phyloP scores from a whole-genome alignment of 345 rosid genomes.

The Eucalyptus globulus region DNA sequence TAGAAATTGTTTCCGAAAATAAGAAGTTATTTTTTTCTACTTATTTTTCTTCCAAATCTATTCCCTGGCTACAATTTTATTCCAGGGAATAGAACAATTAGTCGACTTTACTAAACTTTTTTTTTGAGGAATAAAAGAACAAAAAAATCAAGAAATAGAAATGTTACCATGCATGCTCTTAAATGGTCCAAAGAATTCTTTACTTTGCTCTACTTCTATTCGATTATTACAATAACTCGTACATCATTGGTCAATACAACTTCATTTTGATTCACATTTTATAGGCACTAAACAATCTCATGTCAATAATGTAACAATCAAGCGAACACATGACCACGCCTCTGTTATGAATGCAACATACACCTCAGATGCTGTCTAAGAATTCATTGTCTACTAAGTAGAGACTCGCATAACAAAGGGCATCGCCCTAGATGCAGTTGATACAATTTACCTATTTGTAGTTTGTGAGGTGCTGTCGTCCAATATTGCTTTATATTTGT shows the following conservation, averaged over 20 bases:
- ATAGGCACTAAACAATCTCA: not conserved
- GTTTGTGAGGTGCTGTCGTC: rapidly evolving
- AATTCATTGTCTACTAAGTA: not conserved
- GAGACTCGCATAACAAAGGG: not conserved
- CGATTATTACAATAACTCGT: not conserved
- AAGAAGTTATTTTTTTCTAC: no score
- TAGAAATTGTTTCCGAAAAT: no score
- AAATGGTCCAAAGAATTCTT: no score
- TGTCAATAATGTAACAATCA: not conserved
- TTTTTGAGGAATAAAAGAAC: no score
- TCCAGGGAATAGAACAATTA: no score
- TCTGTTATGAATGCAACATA: not conserved
- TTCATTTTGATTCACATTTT: not conserved
- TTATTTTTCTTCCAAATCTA: no score
- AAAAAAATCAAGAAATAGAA: no score
- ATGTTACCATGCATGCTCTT: no score
- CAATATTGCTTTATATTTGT: not conserved
- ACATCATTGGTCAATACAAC: not conserved
- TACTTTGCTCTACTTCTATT: rapidly evolving
- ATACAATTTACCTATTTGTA: not conserved
- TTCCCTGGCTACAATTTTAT: rapidly evolving
- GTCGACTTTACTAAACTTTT: no score
- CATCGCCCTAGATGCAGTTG: not conserved
- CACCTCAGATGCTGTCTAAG: rapidly evolving
- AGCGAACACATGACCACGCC: rapidly evolving